Conservation (phyloP, 257 asterid species). For the Ilex aquifolium region DNA sequence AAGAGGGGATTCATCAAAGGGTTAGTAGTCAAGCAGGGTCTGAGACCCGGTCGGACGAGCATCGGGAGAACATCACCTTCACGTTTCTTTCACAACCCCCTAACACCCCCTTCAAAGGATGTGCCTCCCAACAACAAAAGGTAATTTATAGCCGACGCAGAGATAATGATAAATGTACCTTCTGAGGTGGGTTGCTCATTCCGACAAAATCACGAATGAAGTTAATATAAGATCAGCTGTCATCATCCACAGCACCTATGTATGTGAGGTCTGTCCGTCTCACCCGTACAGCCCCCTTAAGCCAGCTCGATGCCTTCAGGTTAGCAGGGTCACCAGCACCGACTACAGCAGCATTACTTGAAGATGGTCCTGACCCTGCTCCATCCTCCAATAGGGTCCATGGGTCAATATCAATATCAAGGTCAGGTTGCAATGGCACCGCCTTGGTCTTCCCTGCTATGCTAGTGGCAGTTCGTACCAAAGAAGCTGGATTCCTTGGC, state of each 20-base stretch:
- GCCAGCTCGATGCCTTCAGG: slow-evolving; percentile 66
- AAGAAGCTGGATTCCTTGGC: slow-evolving; percentile 43
- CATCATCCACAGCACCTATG: slow-evolving; percentile 82
- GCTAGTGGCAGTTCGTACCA: slow-evolving; percentile 42
- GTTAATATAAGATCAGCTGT: slow-evolving; percentile 48
- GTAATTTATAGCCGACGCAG: slow-evolving; percentile 9
- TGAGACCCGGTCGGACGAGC: slow-evolving; percentile 20
- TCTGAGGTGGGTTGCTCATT: slow-evolving; percentile 16
- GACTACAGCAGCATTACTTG: slow-evolving; percentile 38
- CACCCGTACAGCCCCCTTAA: slow-evolving; percentile 78
- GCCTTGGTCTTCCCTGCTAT: slow-evolving; percentile 44
- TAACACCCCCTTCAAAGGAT: slow-evolving; percentile 33
- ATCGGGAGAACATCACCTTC: slow-evolving; percentile 14
- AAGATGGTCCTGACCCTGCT: slow-evolving; percentile 60
- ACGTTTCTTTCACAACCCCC: slow-evolving; percentile 12
- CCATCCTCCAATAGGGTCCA: slow-evolving; percentile 97
- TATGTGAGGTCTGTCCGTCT: slow-evolving; percentile 81
- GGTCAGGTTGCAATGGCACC: slow-evolving; percentile 38
- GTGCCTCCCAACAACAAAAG: slow-evolving; percentile 31
- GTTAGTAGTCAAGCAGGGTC: slow-evolving; percentile 50
- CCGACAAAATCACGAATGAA: slow-evolving; percentile 17
- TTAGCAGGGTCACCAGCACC: slow-evolving; percentile 54
- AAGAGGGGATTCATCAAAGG: slow-evolving; percentile 31
- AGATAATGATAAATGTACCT: slow-evolving; percentile 7
- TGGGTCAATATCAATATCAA: slow-evolving; percentile 54